These are phyloP conservation scores for Aspergillus glaucus DNA, from an alignment of 2,329 filamentous ascomycete species.

Conservation along the genomic window DNA sequence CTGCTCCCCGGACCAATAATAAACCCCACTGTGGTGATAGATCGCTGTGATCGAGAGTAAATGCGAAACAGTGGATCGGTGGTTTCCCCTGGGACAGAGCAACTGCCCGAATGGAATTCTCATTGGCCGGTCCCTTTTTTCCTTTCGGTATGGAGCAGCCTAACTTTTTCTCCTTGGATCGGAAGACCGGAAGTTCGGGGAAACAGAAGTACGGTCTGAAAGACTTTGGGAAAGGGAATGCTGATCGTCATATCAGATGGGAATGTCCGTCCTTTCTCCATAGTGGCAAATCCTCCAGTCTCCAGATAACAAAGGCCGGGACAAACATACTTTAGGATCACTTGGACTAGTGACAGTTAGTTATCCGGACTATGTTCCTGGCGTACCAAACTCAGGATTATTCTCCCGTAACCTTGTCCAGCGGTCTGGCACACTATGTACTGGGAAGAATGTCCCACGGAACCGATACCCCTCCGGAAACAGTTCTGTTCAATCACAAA, in stretches of 20 bases:
- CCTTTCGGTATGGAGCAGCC: not conserved
- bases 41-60: not conserved
- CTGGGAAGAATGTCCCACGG: not conserved
- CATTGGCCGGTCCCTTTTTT: not conserved
- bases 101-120: not conserved
- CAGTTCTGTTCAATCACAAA: not conserved
- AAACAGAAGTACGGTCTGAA: not conserved
- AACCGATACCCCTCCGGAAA: not conserved
- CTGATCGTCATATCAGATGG: too few species aligned
- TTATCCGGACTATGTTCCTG: too few species aligned
- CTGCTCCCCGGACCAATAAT: constrained; percentile 8
- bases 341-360: too few species aligned
- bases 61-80: not conserved
- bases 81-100: too few species aligned
- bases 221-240: too few species aligned
- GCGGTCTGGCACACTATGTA: too few species aligned
- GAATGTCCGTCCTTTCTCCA: too few species aligned
- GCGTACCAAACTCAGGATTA: too few species aligned
- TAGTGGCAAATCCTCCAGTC: too few species aligned
- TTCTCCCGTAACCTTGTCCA: too few species aligned
- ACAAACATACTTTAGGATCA: too few species aligned
- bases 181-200: not conserved
- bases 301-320: too few species aligned
- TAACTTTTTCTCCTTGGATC: not conserved
- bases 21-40: not conserved